phyloP scores from a whole-genome alignment of 1,284 basidiomycete species.

The Trichosporon inkin region DNA sequence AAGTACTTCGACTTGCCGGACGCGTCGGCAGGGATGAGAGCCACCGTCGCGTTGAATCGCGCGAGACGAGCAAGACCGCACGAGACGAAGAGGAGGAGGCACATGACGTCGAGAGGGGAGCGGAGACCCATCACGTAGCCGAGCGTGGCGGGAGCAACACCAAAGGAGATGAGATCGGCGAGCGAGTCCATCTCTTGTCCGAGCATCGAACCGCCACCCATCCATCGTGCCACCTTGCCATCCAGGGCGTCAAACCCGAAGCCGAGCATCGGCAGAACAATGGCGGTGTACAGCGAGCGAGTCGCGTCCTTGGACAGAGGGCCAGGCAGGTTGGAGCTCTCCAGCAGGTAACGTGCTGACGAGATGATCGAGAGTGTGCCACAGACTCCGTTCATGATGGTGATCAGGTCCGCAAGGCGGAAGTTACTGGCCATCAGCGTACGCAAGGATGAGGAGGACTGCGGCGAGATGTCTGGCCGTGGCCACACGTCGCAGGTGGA shows the following conservation, averaged over 20 bases:
- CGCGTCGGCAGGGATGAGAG: constrained; percentile 81
- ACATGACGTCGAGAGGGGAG: constrained; percentile 80
- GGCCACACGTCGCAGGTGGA: no score
- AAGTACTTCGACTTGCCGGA: constrained; percentile 91
- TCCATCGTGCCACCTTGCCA: constrained; percentile 96
- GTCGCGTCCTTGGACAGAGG: constrained; percentile 40
- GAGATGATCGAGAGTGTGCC: constrained; percentile 88
- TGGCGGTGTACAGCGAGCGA: constrained; percentile 69
- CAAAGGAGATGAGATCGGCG: constrained; percentile 95
- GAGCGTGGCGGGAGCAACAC: constrained; percentile 88
- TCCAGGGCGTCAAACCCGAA: constrained; percentile 97
- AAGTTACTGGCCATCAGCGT: constrained; percentile 68
- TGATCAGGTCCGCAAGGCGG: constrained; percentile 94
- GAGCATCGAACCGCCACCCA: constrained; percentile 90
- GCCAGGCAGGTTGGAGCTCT: constrained; percentile 63
- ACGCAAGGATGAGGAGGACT: no score
- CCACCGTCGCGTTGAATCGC: constrained; percentile 97
- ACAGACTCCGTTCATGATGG: constrained; percentile 99
- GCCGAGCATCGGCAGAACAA: constrained; percentile 85
- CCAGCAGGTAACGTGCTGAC: constrained; percentile 80
- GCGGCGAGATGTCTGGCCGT: no score
- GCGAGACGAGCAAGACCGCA: constrained; percentile 93
- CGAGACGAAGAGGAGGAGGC: constrained; percentile 87
- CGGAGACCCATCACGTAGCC: constrained; percentile 89
- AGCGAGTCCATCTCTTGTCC: constrained; percentile 97